A percentile compares a stretch with the other conserved stretches of the same genome.
phyloP scores from a whole-genome alignment of 192 early-diverging fungal genomes.

The Blastocladiella britannica region DNA sequence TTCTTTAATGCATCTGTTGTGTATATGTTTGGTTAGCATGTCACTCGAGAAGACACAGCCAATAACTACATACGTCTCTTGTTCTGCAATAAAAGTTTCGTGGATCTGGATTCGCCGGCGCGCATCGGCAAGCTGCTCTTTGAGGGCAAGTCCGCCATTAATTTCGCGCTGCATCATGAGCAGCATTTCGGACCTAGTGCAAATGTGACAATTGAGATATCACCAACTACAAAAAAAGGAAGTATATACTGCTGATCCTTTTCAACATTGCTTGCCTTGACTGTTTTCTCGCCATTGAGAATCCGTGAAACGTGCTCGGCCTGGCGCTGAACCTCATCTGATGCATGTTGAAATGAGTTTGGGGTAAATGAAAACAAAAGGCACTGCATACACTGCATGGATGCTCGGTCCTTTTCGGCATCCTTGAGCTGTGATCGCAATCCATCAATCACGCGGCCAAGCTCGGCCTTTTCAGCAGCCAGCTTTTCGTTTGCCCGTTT shows the following conservation, averaged over 20 bases:
- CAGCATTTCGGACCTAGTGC: background rate
- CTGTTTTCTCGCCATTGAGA: background rate
- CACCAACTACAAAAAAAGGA: background rate
- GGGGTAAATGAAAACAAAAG: no score
- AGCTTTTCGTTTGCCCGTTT: no score
- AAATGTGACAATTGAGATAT: background rate
- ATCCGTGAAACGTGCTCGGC: background rate
- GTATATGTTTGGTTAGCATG: background rate
- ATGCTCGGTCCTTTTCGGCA: no score
- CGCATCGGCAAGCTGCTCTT: background rate
- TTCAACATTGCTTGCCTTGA: background rate
- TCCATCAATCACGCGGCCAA: no score
- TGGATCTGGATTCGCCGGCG: background rate
- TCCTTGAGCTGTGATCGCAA: no score
- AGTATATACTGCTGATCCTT: background rate
- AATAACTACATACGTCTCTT: background rate
- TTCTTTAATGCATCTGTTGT: background rate
- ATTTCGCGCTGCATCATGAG: slow-evolving; percentile 1
- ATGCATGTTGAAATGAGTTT: no score
- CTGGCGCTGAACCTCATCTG: background rate
- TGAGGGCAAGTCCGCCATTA: background rate
- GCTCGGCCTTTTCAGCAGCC: no score
- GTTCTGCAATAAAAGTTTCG: background rate
- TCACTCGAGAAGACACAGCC: background rate
- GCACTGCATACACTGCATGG: no score